Percentiles rank a stretch among this genome's conserved stretches.
Evolutionary conservation across 352 stramenopile species (phyloP).

Genomic region (Globisporangium irregulare): DNA sequence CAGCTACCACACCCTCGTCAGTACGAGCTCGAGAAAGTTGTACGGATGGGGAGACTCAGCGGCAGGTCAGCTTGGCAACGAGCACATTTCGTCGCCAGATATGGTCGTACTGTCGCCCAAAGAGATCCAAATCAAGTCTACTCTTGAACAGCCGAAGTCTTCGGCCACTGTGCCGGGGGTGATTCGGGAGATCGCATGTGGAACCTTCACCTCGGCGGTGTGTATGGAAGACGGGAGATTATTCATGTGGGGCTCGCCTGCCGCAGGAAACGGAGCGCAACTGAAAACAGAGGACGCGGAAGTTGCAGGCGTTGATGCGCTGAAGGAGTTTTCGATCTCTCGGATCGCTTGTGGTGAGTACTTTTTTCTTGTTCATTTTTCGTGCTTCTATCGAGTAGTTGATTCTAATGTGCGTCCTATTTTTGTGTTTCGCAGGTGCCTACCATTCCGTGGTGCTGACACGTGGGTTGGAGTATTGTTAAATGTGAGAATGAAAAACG

Average conservation of each 20-base stretch:
- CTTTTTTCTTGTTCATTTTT: background rate
- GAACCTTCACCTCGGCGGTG: constrained; percentile 60
- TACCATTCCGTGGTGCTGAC: constrained; percentile 67
- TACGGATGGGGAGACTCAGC: constrained; percentile 81
- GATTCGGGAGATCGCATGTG: constrained; percentile 53
- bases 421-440: constrained; percentile 31
- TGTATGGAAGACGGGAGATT: constrained; percentile 51
- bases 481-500: constrained; percentile 5
- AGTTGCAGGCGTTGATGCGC: constrained; percentile 33
- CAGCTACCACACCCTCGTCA: constrained; percentile 70
- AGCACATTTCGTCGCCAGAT: constrained; percentile 39
- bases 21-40: constrained; percentile 42
- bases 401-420: background rate
- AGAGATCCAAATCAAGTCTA: constrained; percentile 32
- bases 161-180: background rate
- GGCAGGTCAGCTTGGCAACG: constrained; percentile 61
- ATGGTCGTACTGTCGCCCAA: constrained; percentile 55
- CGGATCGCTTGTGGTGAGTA: constrained; percentile 62
- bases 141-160: constrained; percentile 15
- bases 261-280: constrained; percentile 59
- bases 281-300: constrained; percentile 53
- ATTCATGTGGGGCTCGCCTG: constrained; percentile 71
- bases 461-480: constrained; percentile 46
- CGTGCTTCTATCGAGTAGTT: background rate
- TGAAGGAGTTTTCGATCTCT: constrained; percentile 47